Evolutionary conservation across 768 basidiomycete species (phyloP), one percentile per base, ranked within the genome.

Genomic region (Daedaleopsis nitida): DNA sequence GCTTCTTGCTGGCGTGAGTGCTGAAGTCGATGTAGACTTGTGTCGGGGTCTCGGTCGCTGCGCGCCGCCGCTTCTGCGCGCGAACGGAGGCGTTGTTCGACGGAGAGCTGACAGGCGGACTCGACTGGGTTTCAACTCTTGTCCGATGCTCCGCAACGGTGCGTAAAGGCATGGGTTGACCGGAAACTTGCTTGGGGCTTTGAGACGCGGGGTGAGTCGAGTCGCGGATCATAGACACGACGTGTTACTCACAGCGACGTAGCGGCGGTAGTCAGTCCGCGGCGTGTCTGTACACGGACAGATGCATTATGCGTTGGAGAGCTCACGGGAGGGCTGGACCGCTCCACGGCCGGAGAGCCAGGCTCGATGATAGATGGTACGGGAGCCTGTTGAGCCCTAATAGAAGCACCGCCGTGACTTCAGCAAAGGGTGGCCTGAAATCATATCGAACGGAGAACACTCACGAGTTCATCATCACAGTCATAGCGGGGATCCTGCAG

Each of bases 291-390:
- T 21, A 21, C 47, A 34, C 51, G 55, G 1, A 24, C 34, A 7
- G 38, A 27, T 16, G 38, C 49, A 43, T 17, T 7, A 4, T 55
- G 45, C 1, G 50, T 21, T 14, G 60, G 56, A 17, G 61, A 58
- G 14, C 55, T 63, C 1, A 37, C 45, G 21, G 61, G 51, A 10
- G 49, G 49, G 42, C 60, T 61, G 10, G 60, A 52, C 8, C 35
- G 49, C 12, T 55, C 52, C 27, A 37, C 39, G 11, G 38, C 57
- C 17, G 13, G 27, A 10, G 19, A 17, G 45, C 23, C 19, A 24
- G 14, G 48, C 54, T 37, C 39, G 12, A 47, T 35, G n/a, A 21
- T 34, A 27, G 16, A 24, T 17, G 27, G 27, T 32, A 32, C 27
- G 27, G 37, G 27, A 35, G 19, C 39, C 39, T 42, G 39, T 10